Evolutionary conservation across 2,329 filamentous ascomycete species (phyloP), one percentile per base, ranked within the genome.

Genomic region (Onygenales sp.): DNA sequence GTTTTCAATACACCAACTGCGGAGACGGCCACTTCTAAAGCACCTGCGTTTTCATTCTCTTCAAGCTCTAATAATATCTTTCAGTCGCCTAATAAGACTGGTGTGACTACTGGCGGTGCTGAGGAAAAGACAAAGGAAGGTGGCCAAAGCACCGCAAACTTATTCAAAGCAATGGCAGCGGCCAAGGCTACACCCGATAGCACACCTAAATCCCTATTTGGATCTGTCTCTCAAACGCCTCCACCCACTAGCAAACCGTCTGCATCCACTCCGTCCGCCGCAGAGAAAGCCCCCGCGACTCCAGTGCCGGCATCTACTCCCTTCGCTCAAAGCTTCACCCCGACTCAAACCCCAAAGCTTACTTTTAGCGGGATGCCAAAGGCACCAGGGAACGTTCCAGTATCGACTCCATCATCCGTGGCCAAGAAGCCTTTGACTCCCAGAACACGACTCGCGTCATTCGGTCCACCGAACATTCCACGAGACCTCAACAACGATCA

Each of bases 401-500:
- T 41, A 27, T 36, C 39, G 13, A 7, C 2, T 10, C 7, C 50
- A 11, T 17, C 33, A 8, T 13, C 21, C 13, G 44, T 36, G 27
- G 21, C 32, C 7, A 50, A 43, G 14, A 54, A 58, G 14, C 5
- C 48, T 32, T 44, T 44, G 7, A 31, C 11, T 36, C 31, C 50
- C 7, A 51, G 35, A 36, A 38, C 33, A 17, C 51, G 44, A 46
- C 33, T 53, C 27, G 7, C 48, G 2, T 47, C 53, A 32, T 51
- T 47, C 41, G 53, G 53, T 11, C 54, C 54, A 17, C 41, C 54
- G 6, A 48, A 42, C 7, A 51, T 59, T 10, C 57, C 59, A 14
- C 21, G 35, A 11, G 75, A 78, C 57, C 77, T 75, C 7, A 76
- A 78, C 11, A 74, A 77, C 52, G 75, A 78, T 43, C 73, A 78